phyloP scores from a whole-genome alignment of 768 basidiomycete genomes.

The Mycena pura region DNA sequence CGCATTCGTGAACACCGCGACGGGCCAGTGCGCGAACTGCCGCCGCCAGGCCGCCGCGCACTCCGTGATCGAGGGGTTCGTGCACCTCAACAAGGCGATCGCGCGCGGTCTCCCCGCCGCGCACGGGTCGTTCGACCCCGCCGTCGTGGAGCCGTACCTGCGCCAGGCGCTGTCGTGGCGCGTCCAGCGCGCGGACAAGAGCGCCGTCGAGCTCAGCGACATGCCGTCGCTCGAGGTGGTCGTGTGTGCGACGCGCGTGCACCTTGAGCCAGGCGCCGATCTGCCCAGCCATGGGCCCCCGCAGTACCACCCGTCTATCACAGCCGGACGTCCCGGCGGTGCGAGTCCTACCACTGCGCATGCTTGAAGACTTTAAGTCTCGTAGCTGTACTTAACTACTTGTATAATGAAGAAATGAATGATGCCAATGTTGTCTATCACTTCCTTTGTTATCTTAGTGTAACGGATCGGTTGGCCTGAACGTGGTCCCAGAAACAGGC shows the following conservation, averaged over 20 bases:
- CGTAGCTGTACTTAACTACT: too few relatives aligned
- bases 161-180: conserved; percentile 48
- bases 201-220: conserved; percentile 1
- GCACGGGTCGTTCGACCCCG: conserved; percentile 43
- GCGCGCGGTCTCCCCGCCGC: conserved; percentile 33
- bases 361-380: too few relatives aligned
- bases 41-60: conserved; percentile 37
- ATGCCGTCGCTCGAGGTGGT: conserved; percentile 38
- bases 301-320: too few relatives aligned
- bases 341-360: too few relatives aligned
- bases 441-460: too few relatives aligned
- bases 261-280: too few relatives aligned
- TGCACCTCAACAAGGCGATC: conserved; percentile 49
- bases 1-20: conserved; percentile 48
- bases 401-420: too few relatives aligned
- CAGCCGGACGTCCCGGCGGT: too few relatives aligned
- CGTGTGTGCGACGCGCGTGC: conserved; percentile 35
- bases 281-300: too few relatives aligned
- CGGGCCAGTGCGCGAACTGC: conserved; percentile 52
- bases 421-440: too few relatives aligned
- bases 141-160: conserved; percentile 49
- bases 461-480: too few relatives aligned
- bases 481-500: too few relatives aligned
- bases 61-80: conserved; percentile 52
- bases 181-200: conserved; percentile 32